Base-by-base conservation (phyloP, 2,329 filamentous ascomycete species). In the Penicillium sp. region DNA sequence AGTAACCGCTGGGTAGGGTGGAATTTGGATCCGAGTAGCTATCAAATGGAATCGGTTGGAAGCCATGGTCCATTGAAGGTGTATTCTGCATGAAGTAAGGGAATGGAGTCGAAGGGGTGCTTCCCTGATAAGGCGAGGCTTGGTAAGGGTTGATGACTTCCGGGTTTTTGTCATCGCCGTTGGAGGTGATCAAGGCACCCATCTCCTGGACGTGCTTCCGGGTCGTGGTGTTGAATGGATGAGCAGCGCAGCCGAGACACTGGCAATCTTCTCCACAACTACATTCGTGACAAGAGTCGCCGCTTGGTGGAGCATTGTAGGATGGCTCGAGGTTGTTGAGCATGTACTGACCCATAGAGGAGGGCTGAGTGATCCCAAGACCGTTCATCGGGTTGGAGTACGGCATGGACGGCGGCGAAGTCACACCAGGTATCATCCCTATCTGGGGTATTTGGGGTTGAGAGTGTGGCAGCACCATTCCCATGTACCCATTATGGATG, bases 201-300 rank as follows among this genome's bases (percentile, higher is more conserved):
- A 75, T 73, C 56, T 72, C 69, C 54, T 72, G 69, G 33, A 75
- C 69, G 53, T 71, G 69, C 43, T 72, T 66, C 45, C 67, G 62
- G 2, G 72, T 75, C 10, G 70, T 71, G 26, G 65, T 65, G 53
- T 75, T 75, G 54, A 69, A 75, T 3, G 73, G 73, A 56, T 75
- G 73, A 33, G 67, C 62, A 15, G 69, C 67, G 57, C 73, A 75
- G 15, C 70, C 72, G 28, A 75, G 54, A 54, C 73, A 75, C 53
- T 74, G 66, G 48, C 73, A 75, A 6, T 63, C 63, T 43, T 73
- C 68, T 21, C 73, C 72, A 53, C 72, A 75, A 37, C 60, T 61
- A 51, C 72, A 75, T 8, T 65, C 63, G 53, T 69, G 63, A 12
- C 55, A 60, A n/a, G 60, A 46, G 17, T 65, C 60, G 9, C 52